Evolutionary conservation across 2,329 filamentous ascomycete genomes (phyloP).

Genomic region (Plenodomus lindquistii): DNA sequence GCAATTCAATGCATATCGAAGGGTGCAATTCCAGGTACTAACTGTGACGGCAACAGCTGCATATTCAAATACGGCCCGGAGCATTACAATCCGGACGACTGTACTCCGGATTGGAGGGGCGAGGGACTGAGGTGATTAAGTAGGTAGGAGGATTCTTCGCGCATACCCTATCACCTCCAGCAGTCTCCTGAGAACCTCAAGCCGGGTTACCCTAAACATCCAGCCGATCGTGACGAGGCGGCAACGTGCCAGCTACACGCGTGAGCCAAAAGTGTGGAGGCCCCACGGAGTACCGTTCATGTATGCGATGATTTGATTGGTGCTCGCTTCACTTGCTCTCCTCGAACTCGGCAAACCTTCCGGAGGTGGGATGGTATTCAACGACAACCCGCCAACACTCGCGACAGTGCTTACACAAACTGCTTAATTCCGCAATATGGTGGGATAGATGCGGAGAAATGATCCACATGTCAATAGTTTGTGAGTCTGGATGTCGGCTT

Average conservation of each 20-base stretch:
- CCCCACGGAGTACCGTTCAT: slow-evolving; percentile 7
- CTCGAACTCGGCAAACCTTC: slow-evolving; percentile 22
- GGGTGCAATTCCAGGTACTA: too few relatives aligned
- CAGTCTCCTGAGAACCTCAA: too few relatives aligned
- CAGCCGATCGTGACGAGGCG: slow-evolving; percentile 13
- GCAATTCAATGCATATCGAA: too few relatives aligned
- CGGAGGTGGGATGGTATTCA: neutral
- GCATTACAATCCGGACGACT: too few relatives aligned
- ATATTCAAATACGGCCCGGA: too few relatives aligned
- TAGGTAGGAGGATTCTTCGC: too few relatives aligned
- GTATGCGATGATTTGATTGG: slow-evolving; percentile 11
- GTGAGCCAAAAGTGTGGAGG: slow-evolving; percentile 12
- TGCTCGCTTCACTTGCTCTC: slow-evolving; percentile 6
- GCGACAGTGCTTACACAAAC: too few relatives aligned
- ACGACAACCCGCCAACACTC: slow-evolving; percentile 4
- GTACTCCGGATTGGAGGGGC: too few relatives aligned
- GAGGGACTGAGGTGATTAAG: too few relatives aligned
- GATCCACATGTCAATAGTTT: neutral
- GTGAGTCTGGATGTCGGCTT: neutral
- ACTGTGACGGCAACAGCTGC: too few relatives aligned
- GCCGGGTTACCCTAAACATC: slow-evolving; percentile 7
- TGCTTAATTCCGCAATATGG: too few relatives aligned
- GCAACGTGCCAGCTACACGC: slow-evolving; percentile 10
- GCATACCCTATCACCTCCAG: too few relatives aligned
- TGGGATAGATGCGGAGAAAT: neutral